These are phyloP conservation scores for Colletotrichum paranaense DNA, from an alignment of 2,329 filamentous ascomycete genomes.

Conservation along the genomic window DNA sequence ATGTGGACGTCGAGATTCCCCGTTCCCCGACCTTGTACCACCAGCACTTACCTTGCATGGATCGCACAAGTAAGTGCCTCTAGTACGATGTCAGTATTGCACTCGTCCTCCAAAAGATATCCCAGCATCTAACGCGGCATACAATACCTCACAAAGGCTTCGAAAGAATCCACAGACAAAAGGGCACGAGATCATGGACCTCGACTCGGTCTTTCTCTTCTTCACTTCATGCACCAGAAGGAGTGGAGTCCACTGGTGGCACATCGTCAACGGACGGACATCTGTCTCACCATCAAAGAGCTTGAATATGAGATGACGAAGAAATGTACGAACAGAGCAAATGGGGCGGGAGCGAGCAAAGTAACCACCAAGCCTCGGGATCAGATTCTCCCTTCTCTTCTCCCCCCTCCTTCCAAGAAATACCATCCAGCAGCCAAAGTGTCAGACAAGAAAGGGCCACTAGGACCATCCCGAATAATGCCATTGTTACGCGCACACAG, in stretches of 20 bases:
- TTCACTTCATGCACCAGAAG: neutral
- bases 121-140: neutral
- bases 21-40: neutral
- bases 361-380: neutral
- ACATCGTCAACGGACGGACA: neutral
- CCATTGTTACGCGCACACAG: conserved; percentile 12
- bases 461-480: conserved; percentile 20
- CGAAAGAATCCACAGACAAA: neutral
- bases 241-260: conserved; percentile 15
- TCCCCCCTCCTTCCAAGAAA: neutral
- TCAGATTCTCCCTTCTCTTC: neutral
- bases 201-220: neutral
- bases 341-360: neutral
- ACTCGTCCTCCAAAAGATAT: neutral
- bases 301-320: conserved; percentile 16
- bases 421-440: neutral
- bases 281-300: conserved; percentile 34
- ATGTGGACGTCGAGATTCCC: neutral
- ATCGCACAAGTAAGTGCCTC: no score
- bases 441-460: conserved; percentile 1
- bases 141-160: neutral
- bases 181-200: neutral
- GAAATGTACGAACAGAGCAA: neutral
- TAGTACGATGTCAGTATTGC: neutral
- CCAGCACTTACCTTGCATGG: no score